These are phyloP conservation scores for Boletus pseudo-olivaceus DNA, from an alignment of 768 basidiomycete genomes.

Conservation along the genomic window DNA sequence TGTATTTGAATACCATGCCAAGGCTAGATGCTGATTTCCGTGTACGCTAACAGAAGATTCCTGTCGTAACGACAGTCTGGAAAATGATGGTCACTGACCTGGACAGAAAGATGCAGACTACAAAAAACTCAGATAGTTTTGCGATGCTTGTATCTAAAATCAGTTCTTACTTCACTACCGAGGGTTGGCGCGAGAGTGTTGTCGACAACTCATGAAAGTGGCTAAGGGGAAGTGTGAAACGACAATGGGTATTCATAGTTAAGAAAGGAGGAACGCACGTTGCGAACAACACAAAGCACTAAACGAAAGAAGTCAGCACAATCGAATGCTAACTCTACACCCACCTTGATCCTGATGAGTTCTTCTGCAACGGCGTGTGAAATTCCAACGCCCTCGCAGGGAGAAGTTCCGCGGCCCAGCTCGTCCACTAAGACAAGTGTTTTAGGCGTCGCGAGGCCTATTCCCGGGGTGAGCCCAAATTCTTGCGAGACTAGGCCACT, in stretches of 20 bases:
- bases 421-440: constrained; percentile 90
- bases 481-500: not conserved
- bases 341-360: constrained; percentile 68
- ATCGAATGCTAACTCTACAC: constrained; percentile 10
- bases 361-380: constrained; percentile 81
- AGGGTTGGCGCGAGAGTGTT: constrained; percentile 73
- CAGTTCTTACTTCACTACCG: constrained; percentile 68
- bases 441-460: constrained; percentile 66
- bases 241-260: not conserved
- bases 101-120: constrained; percentile 81
- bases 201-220: constrained; percentile 79
- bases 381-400: constrained; percentile 77
- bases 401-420: constrained; percentile 87
- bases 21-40: constrained; percentile 53
- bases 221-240: constrained; percentile 32
- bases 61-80: not conserved
- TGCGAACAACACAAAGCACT: constrained; percentile 89
- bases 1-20: constrained; percentile 77
- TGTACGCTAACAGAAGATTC: constrained; percentile 41
- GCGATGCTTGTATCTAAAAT: not conserved
- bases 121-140: not conserved
- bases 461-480: not conserved
- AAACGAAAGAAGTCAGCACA: not conserved
- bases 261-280: constrained; percentile 49
- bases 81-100: constrained; percentile 42